Evolutionary conservation across 257 asterid species (phyloP).

Genomic region (Vinca minor): DNA sequence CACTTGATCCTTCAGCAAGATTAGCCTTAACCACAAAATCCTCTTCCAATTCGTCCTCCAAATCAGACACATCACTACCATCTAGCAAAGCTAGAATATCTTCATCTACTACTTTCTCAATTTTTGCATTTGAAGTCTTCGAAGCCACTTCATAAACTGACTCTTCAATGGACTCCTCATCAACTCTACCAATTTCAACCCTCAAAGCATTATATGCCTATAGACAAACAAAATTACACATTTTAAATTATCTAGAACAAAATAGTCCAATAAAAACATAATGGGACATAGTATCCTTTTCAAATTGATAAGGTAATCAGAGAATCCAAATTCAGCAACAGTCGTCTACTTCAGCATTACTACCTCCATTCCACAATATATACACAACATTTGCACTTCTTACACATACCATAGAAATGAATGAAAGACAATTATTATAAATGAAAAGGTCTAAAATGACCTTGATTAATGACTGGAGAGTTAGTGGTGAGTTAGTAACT

Average conservation of each 20-base stretch:
- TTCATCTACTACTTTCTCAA: constrained; percentile 68
- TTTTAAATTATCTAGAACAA: neutral
- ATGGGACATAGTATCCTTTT: too few species aligned
- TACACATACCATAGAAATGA: too few species aligned
- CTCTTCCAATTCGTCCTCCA: constrained; percentile 86
- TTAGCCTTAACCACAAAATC: constrained; percentile 76
- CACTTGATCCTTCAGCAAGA: constrained; percentile 37
- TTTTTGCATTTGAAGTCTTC: constrained; percentile 43
- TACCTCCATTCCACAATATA: too few species aligned
- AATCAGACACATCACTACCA: constrained; percentile 64
- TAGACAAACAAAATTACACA: neutral
- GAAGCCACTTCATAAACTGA: constrained; percentile 48
- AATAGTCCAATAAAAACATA: neutral
- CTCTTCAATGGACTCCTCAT: constrained; percentile 42
- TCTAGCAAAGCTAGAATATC: constrained; percentile 75
- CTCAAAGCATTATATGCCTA: constrained; percentile 93
- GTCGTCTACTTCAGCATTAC: too few species aligned
- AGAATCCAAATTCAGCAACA: too few species aligned
- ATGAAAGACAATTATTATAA: too few species aligned
- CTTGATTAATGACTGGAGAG: too few species aligned
- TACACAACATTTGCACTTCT: too few species aligned
- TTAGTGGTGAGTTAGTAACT: too few species aligned
- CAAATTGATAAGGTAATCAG: too few species aligned
- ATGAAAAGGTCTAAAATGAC: too few species aligned
- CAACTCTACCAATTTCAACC: constrained; percentile 40